These are phyloP conservation scores for Aspergillus flavus DNA, from an alignment of 2,329 filamentous ascomycete genomes.

Conservation along the genomic window DNA sequence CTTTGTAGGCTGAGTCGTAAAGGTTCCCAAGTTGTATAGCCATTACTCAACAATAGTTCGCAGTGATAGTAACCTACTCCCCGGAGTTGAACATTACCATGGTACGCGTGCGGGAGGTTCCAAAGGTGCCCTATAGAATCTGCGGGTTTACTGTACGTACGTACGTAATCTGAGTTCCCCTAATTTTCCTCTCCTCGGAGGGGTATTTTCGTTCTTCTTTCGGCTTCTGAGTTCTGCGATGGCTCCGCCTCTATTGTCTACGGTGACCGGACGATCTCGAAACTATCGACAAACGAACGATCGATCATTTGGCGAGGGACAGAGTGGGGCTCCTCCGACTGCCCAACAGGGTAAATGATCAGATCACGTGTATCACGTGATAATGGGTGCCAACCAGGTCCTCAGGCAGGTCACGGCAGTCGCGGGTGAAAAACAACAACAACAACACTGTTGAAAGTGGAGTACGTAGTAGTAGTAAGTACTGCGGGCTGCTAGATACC, in stretches of 20 bases:
- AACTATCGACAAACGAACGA: conserved; percentile 3
- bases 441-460: not conserved
- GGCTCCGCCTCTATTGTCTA: conserved; percentile 3
- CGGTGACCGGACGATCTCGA: conserved; percentile 3
- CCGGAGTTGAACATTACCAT: not conserved
- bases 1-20: not conserved
- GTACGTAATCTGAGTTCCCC: not conserved
- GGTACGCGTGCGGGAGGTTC: conserved; percentile 1
- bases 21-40: not conserved
- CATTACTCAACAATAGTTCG: not conserved
- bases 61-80: not conserved
- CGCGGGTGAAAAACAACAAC: not conserved
- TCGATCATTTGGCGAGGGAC: conserved; percentile 1
- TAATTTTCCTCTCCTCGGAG: not conserved
- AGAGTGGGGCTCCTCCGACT: not conserved
- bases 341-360: not conserved
- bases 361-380: conserved; percentile 1
- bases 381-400: not conserved
- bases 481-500: not conserved
- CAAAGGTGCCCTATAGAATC: not conserved
- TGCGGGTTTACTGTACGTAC: too few relatives aligned
- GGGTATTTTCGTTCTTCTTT: not conserved
- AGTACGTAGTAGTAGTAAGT: not conserved
- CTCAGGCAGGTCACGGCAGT: conserved; percentile 1
- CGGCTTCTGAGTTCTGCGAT: not conserved